Percentiles rank a stretch among this genome's conserved stretches.
These are phyloP conservation scores for Hypoxylon perforatum DNA, from an alignment of 495 filamentous ascomycete genomes.

Conservation along the genomic window DNA sequence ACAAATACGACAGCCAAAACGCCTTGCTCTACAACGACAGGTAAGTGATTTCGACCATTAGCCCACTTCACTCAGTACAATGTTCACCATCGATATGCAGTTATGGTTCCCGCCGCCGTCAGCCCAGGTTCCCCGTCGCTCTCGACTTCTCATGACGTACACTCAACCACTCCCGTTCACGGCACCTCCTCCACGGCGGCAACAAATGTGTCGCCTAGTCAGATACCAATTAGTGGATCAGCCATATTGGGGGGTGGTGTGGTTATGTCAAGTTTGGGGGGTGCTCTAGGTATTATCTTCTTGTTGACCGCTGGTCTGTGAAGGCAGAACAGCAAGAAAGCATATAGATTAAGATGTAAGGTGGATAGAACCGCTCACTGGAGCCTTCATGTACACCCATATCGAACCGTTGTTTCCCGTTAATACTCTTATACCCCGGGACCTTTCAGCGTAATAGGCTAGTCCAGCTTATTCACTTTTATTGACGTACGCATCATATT, in stretches of 20 bases:
- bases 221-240: constrained; percentile 31
- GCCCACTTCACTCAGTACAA: not conserved
- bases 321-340: not conserved
- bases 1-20: constrained; percentile 22
- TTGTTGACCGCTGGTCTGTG: constrained; percentile 15
- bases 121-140: constrained; percentile 3
- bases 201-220: constrained; percentile 21
- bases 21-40: constrained; percentile 36
- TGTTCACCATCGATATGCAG: constrained; percentile 1
- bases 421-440: not conserved
- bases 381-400: not conserved
- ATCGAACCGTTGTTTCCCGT: not conserved
- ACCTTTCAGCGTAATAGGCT: not conserved
- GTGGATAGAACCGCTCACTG: constrained; percentile 15
- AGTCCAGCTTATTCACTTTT: not conserved
- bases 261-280: constrained; percentile 6
- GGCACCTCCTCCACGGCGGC: constrained; percentile 12
- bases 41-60: constrained; percentile 13
- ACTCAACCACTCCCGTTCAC: constrained; percentile 2
- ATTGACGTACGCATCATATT: no score
- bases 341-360: not conserved
- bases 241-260: not conserved
- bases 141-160: not conserved
- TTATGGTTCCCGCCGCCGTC: constrained; percentile 2
- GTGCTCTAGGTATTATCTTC: not conserved